Percentiles rank a stretch among this genome's conserved stretches.
Conservation (phyloP, 1,284 basidiomycete species). For the Rhizoctonia solani region DNA sequence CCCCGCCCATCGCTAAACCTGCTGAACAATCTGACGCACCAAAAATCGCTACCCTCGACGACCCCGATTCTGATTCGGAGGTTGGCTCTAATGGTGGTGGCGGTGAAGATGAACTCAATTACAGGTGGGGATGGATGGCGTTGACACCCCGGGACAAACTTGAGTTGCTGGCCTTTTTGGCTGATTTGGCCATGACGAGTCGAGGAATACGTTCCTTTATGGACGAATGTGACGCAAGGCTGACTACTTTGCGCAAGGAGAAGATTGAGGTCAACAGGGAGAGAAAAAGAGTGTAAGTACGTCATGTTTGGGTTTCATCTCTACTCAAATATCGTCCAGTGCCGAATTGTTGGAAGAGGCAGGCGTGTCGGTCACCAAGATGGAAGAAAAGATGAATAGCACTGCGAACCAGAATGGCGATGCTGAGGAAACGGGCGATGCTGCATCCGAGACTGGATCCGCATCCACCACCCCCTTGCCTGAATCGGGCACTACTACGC, state of each 20-base stretch:
- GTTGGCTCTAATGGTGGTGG: constrained; percentile 41
- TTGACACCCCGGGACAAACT: constrained; percentile 78
- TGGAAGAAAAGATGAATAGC: constrained; percentile 41
- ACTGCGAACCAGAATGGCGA: constrained; percentile 25
- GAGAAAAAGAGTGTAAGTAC: constrained; percentile 84
- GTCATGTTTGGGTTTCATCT: constrained; percentile 25
- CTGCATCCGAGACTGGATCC: constrained; percentile 35
- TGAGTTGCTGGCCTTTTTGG: constrained; percentile 84
- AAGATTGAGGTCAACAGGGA: constrained; percentile 91
- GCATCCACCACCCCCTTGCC: constrained; percentile 33
- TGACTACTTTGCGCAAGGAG: constrained; percentile 93
- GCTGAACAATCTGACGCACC: constrained; percentile 39
- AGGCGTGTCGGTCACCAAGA: constrained; percentile 45
- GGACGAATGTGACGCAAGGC: constrained; percentile 84
- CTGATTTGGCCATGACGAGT: constrained; percentile 87
- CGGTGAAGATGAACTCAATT: constrained; percentile 38
- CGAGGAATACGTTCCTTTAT: constrained; percentile 85
- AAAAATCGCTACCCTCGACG: constrained; percentile 38
- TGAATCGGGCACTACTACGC: constrained; percentile 29
- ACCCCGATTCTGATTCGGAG: constrained; percentile 38
- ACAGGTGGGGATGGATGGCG: constrained; percentile 74
- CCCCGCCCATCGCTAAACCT: constrained; percentile 55
- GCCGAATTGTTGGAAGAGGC: constrained; percentile 74
- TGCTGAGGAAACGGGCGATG: constrained; percentile 35
- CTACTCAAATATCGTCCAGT: constrained; percentile 48